Base-by-base conservation (phyloP, 1,284 basidiomycete genomes). In the Trichosporon sp. region DNA sequence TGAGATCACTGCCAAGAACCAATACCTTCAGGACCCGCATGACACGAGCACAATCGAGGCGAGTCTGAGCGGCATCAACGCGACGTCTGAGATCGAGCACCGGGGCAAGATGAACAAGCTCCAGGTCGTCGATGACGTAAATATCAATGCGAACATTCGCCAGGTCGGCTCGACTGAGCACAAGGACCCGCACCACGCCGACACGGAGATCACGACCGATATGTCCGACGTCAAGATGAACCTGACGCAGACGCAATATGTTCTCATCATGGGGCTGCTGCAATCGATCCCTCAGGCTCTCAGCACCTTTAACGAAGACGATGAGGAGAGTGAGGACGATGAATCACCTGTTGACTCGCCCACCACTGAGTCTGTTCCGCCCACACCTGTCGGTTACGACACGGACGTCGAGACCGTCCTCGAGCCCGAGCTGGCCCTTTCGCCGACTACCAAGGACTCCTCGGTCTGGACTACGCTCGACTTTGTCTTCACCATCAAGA, bases 61-160 rank as follows among this genome's bases (percentile, higher is more conserved):
- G 1, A 91, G 91, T 75, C 87, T 99, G 48, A 88, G 87, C 51
- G 95, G 97, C 43, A 91, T 99, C 67, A 92, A 93, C 74, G 87
- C 99, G 26, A 87, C 90, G 3, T 96, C 94, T 5, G 88, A 88
- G 59, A 82, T 93, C 35, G 85, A 87, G 72, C 81, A 87, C 67
- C 85, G 88, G 2, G 87, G 85, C 63, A 74, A 79, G 75, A 78
- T 86, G 16, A 87, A 87, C 2, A 86, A 84, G 1, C 85, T 97
- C 72, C 95, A 94, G 83, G 92, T 99, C 78, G 91, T 99, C 65
- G 93, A 98, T 77, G 93, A 98, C 78, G 96, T 98, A 68, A 88
- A 91, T 73, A 88, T 98, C 72, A 87, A 86, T 14, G 89, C 92
- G 7, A 88, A 91, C 46, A 85, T 96, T 73, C 85, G 89, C 32